Percentiles rank a stretch among this genome's conserved stretches.
These are phyloP conservation scores for Tylopilus plumbeoviolaceoides DNA, from an alignment of 768 basidiomycete genomes.

Conservation along the genomic window DNA sequence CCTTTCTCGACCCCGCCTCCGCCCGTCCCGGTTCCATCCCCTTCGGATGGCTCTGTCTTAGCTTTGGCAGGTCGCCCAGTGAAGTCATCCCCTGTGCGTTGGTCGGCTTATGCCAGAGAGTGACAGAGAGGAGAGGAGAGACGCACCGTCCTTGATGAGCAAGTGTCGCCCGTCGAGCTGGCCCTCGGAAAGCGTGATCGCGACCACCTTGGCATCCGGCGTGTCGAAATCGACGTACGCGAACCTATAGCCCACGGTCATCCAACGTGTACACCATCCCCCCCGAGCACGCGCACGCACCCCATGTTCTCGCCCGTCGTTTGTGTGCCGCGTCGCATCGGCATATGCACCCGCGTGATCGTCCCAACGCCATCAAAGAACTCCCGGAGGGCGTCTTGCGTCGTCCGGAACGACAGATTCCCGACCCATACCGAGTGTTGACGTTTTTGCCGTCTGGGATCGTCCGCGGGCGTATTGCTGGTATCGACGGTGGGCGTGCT, in stretches of 20 bases:
- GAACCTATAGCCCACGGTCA: constrained; percentile 51
- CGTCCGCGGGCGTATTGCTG: constrained; percentile 6
- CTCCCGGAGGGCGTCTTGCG: constrained; percentile 57
- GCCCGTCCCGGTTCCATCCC: constrained; percentile 9
- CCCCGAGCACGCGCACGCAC: constrained; percentile 38
- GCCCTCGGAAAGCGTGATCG: constrained; percentile 78
- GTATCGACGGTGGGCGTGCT: background rate
- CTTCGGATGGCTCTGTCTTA: constrained; percentile 31
- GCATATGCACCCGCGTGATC: constrained; percentile 83
- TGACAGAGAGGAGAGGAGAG: background rate
- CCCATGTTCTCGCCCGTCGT: constrained; percentile 70
- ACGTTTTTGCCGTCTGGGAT: constrained; percentile 41
- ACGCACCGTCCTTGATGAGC: constrained; percentile 87
- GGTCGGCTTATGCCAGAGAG: background rate
- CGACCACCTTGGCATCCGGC: constrained; percentile 64
- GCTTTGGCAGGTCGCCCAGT: constrained; percentile 56
- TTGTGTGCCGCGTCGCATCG: constrained; percentile 60
- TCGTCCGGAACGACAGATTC: constrained; percentile 89
- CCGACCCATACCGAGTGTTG: constrained; percentile 95
- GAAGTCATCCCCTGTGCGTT: constrained; percentile 65
- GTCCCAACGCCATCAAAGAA: constrained; percentile 74
- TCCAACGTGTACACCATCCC: background rate
- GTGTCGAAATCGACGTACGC: constrained; percentile 95
- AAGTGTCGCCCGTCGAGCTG: constrained; percentile 80
- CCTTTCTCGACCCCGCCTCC: constrained; percentile 20